A percentile compares a stretch with the other conserved stretches of the same genome.
Conservation (phyloP, 2,329 filamentous ascomycete genomes). For the Claviceps maximensis region DNA sequence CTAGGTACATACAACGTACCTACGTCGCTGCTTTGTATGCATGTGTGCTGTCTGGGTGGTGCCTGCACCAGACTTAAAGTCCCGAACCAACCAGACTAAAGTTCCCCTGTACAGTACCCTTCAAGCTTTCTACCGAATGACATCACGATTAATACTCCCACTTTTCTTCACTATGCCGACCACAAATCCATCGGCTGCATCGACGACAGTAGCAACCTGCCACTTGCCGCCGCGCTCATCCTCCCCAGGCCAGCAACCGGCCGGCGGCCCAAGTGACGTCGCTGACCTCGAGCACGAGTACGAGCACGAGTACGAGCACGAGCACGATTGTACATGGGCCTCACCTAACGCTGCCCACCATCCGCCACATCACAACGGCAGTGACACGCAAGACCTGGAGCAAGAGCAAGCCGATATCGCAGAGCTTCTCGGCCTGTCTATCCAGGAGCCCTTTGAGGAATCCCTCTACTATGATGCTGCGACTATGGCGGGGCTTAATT, state of each 20-base stretch:
- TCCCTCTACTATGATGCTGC: conserved; percentile 44
- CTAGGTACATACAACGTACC: too few relatives aligned
- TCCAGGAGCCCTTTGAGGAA: conserved; percentile 12
- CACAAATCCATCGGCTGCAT: background rate
- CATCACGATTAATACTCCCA: too few relatives aligned
- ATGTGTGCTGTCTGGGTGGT: too few relatives aligned
- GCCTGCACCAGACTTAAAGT: too few relatives aligned
- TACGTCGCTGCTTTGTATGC: too few relatives aligned
- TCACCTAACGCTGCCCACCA: background rate
- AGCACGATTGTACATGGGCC: too few relatives aligned
- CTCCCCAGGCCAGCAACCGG: background rate
- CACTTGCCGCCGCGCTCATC: background rate
- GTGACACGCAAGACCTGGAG: background rate
- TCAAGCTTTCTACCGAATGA: too few relatives aligned
- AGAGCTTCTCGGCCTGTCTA: background rate
- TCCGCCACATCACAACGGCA: background rate
- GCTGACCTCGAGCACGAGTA: conserved; percentile 7
- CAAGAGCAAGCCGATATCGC: background rate
- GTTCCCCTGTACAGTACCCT: too few relatives aligned
- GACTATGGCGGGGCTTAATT: conserved; percentile 43
- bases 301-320: too few relatives aligned
- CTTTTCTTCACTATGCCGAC: too few relatives aligned
- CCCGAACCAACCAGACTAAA: too few relatives aligned
- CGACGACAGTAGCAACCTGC: background rate
- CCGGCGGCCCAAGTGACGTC: conserved; percentile 11